Evolutionary conservation across 306 rosid genomes (phyloP).

Genomic region (Trifolium repens): DNA sequence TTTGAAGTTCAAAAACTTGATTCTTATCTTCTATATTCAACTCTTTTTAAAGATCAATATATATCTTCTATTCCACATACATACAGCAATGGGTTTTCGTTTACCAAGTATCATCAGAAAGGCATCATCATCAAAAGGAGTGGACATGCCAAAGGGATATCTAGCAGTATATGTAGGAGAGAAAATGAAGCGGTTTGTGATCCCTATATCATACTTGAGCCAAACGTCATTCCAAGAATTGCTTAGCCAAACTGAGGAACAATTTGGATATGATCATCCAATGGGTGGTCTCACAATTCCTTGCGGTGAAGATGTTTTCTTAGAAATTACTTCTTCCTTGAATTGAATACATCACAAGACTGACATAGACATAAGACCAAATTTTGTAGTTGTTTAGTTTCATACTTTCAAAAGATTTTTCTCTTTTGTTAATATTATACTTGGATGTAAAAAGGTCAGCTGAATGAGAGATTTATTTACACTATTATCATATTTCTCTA

Average conservation of each 20-base stretch:
- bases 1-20: background rate
- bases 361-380: background rate
- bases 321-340: slow-evolving; percentile 54
- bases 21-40: background rate
- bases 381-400: background rate
- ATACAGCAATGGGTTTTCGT: slow-evolving; percentile 39
- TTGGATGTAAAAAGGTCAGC: background rate
- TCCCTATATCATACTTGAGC: slow-evolving; percentile 79
- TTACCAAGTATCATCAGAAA: slow-evolving; percentile 37
- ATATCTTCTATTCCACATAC: background rate
- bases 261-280: slow-evolving; percentile 85
- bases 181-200: slow-evolving; percentile 66
- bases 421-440: background rate
- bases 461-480: background rate
- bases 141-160: slow-evolving; percentile 70
- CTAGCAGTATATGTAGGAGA: slow-evolving; percentile 80
- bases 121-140: slow-evolving; percentile 35
- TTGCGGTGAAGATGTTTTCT: slow-evolving; percentile 77
- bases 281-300: slow-evolving; percentile 90
- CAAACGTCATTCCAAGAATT: slow-evolving; percentile 71
- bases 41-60: background rate
- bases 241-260: slow-evolving; percentile 71
- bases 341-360: background rate
- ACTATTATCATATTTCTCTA: background rate
- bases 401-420: background rate